Percentiles rank a stretch among this genome's conserved stretches.
phyloP scores from a whole-genome alignment of 2,329 filamentous ascomycete genomes.

The Aspergillus neoniger region DNA sequence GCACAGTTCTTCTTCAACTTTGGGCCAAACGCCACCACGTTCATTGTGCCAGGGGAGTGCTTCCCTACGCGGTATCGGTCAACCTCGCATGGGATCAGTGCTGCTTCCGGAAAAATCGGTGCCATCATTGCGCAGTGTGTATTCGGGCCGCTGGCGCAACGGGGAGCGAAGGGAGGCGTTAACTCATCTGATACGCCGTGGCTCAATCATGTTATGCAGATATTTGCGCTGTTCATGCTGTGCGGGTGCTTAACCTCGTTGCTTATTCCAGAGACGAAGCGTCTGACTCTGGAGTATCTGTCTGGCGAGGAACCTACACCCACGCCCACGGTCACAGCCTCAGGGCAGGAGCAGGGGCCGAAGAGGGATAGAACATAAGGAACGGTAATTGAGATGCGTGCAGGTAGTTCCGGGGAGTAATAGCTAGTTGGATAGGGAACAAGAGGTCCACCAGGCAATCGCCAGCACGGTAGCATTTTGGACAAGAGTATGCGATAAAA shows the following conservation, averaged over 20 bases:
- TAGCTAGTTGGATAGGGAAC: too few species aligned
- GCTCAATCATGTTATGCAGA: conserved; percentile 73
- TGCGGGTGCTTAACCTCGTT: conserved; percentile 68
- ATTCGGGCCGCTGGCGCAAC: conserved; percentile 63
- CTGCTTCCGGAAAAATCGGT: conserved; percentile 67
- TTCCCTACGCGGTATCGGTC: conserved; percentile 66
- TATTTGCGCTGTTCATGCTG: conserved; percentile 80
- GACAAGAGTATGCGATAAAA: too few species aligned
- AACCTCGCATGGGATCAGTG: conserved; percentile 66
- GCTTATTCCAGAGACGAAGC: conserved; percentile 76
- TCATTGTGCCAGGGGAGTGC: conserved; percentile 65
- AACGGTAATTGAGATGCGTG: background rate
- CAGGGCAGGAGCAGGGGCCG: background rate
- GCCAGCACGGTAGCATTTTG: too few species aligned
- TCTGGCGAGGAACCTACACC: conserved; percentile 55
- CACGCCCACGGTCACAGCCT: background rate
- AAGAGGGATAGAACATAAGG: background rate
- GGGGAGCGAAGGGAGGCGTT: conserved; percentile 48
- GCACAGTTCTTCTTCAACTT: conserved; percentile 61
- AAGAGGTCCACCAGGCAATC: too few species aligned
- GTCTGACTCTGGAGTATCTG: conserved; percentile 70
- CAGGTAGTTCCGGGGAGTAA: background rate
- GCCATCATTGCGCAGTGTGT: conserved; percentile 68
- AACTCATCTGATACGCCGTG: conserved; percentile 60
- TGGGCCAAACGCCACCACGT: conserved; percentile 63